A percentile compares a stretch with the other conserved stretches of the same genome.
These are phyloP conservation scores for Ophiostoma perfectum DNA, from an alignment of 2,329 filamentous ascomycete genomes.

Conservation along the genomic window DNA sequence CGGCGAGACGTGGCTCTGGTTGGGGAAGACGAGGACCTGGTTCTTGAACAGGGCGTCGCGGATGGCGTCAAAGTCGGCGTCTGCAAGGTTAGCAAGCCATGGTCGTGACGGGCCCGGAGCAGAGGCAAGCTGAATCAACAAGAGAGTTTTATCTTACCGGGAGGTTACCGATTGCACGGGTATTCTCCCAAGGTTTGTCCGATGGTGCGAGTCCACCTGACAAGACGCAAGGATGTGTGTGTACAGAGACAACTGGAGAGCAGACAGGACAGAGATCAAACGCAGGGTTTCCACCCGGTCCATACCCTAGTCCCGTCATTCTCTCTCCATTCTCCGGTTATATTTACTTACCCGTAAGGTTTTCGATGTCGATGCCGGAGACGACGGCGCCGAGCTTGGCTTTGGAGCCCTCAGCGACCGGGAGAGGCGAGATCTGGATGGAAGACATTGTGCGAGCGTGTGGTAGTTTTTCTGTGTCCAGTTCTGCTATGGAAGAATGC, in stretches of 20 bases:
- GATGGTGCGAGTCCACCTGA: conserved; percentile 9
- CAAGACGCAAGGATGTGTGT: conserved; percentile 15
- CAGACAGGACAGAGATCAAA: not conserved
- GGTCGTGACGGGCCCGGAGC: not conserved
- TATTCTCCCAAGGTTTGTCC: conserved; percentile 27
- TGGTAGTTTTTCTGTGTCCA: not conserved
- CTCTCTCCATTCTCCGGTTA: no score
- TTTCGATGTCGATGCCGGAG: conserved; percentile 54
- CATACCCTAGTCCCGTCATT: not conserved
- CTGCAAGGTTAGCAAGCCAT: conserved; percentile 32
- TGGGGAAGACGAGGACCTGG: conserved; percentile 66
- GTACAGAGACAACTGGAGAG: not conserved
- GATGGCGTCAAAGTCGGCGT: conserved; percentile 60
- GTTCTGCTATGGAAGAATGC: no score
- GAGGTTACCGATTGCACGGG: conserved; percentile 30
- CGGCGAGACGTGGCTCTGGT: conserved; percentile 58
- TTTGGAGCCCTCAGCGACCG: conserved; percentile 23
- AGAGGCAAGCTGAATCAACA: not conserved
- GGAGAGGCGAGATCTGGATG: conserved; percentile 24
- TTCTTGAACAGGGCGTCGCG: conserved; percentile 60
- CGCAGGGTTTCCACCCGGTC: not conserved
- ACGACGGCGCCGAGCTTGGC: conserved; percentile 58
- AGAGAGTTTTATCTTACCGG: conserved; percentile 25
- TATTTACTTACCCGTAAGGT: conserved; percentile 50
- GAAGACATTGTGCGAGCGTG: conserved; percentile 25